Conservation (phyloP, 768 basidiomycete species). For the Macrocybe gigantea region DNA sequence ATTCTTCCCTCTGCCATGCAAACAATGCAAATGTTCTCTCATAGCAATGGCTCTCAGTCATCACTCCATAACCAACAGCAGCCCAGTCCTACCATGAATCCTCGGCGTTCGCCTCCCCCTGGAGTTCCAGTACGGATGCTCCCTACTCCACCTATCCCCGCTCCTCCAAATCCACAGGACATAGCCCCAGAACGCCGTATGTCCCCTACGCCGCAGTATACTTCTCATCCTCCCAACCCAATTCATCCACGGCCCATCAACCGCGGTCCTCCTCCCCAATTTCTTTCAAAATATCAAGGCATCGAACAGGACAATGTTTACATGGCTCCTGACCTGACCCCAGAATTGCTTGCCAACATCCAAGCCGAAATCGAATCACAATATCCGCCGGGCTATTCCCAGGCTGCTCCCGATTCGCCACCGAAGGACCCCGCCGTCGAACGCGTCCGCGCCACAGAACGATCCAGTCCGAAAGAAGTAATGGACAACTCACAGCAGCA, state of each 20-base stretch:
- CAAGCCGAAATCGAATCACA: conserved; percentile 34
- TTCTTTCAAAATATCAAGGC: conserved; percentile 49
- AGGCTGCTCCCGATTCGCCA: conserved; percentile 34
- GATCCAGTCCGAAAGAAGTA: conserved; percentile 49
- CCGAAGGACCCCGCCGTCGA: conserved; percentile 51
- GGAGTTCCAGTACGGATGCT: conserved; percentile 26
- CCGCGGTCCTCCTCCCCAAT: conserved; percentile 47
- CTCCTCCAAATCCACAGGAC: conserved; percentile 24
- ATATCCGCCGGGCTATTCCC: conserved; percentile 22
- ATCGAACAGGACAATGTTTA: conserved; percentile 53
- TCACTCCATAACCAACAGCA: conserved; percentile 31
- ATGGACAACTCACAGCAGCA: conserved; percentile 23
- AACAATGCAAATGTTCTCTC: conserved; percentile 33
- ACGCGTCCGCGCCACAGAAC: conserved; percentile 45
- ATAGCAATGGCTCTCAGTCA: conserved; percentile 31
- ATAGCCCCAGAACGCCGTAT: conserved; percentile 23
- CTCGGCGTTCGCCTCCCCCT: conserved; percentile 35
- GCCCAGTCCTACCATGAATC: conserved; percentile 41
- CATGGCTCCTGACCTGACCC: conserved; percentile 64
- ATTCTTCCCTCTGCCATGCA: conserved; percentile 53
- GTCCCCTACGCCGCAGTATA: conserved; percentile 20
- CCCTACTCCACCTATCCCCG: conserved; percentile 41
- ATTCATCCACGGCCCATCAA: conserved; percentile 52
- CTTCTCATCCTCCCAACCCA: conserved; percentile 23
- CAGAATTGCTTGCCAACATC: conserved; percentile 64